Percentiles rank a stretch among this genome's conserved stretches.
Evolutionary conservation across 2,329 filamentous ascomycete species (phyloP).

Genomic region (Pestalotiopsis fici): DNA sequence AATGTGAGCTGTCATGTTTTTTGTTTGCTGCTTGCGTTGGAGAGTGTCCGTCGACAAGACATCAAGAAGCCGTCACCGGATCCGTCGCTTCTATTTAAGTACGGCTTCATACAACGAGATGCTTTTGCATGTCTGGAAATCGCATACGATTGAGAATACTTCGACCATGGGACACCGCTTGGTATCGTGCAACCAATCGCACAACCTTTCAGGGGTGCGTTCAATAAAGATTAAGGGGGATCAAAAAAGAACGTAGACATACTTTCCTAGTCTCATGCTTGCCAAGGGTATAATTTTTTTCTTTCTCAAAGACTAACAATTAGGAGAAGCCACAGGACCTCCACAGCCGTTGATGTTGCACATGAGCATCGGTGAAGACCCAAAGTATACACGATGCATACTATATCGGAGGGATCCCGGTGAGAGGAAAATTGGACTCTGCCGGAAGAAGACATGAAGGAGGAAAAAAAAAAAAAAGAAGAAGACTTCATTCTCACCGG

Average conservation of each 20-base stretch:
- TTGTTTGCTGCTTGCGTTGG: not conserved
- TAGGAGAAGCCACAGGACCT: not conserved
- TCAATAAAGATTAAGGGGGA: not conserved
- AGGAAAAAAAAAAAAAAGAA: not conserved
- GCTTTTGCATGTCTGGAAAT: not conserved
- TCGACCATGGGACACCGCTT: not conserved
- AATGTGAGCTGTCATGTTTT: constrained; percentile 8
- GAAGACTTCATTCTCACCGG: not conserved
- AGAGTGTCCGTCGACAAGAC: not conserved
- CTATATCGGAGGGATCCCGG: not conserved
- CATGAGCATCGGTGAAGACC: not conserved
- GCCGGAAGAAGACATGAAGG: not conserved
- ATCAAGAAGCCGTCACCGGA: not conserved
- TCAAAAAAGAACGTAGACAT: not conserved
- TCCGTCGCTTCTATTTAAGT: not conserved
- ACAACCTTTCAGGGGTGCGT: not conserved
- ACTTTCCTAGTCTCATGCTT: not conserved
- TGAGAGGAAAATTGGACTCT: not conserved
- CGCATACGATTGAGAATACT: not conserved
- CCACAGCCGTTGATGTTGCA: not conserved
- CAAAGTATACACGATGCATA: not conserved
- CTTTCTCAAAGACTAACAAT: not conserved
- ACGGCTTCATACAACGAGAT: not conserved
- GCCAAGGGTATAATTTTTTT: not conserved
- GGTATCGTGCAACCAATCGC: not conserved